Evolutionary conservation across 306 rosid genomes (phyloP), one percentile per base, ranked within the genome.

Genomic region (Abrus precatorius): DNA sequence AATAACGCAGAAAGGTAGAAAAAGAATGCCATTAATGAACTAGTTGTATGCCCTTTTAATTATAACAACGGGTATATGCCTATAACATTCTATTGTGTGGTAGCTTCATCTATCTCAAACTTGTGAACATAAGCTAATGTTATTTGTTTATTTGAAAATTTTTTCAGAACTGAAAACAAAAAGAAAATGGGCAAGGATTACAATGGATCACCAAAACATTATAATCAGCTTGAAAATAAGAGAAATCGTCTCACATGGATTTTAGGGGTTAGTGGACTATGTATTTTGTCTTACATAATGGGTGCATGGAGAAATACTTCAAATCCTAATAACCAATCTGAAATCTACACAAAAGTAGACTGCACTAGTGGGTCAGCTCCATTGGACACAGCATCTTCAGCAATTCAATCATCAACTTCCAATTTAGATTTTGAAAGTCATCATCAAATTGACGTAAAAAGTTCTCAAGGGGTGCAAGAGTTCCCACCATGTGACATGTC

Each of bases 181-280:
- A 14, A 36, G 62, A 83, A 83, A 81, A 93, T 93, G 98, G 91
- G 90, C 12, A 92, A 95, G 86, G 97, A 95, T 0, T 84, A 90
- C 83, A 84, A 77, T 80, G 97, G 98, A 84, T 93, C 98, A 14
- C 98, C 98, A 9, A 95, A 95, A 90, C 96, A 88, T 49, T 85
- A 90, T 36, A 52, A 5, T 80, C 97, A 89, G 33, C 54, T 88
- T 2, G 98, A 95, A 41, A 75, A 90, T 1, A 91, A 80, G 87
- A 88, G 93, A 87, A 92, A 88, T 80, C 87, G 94, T 7, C 87
- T 93, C 3, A 86, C 94, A 7, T 90, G 87, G 93, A 93, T 92
- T 75, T 84, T 95, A 2, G 97, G 89, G 20, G 92, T 95, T 30
- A 87, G 90, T 80, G 97, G 92, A 4, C 85, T 95, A 33, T 95